These are phyloP conservation scores for Vaccinium corymbosum DNA, from an alignment of 148 eudicot species.

Conservation along the genomic window DNA sequence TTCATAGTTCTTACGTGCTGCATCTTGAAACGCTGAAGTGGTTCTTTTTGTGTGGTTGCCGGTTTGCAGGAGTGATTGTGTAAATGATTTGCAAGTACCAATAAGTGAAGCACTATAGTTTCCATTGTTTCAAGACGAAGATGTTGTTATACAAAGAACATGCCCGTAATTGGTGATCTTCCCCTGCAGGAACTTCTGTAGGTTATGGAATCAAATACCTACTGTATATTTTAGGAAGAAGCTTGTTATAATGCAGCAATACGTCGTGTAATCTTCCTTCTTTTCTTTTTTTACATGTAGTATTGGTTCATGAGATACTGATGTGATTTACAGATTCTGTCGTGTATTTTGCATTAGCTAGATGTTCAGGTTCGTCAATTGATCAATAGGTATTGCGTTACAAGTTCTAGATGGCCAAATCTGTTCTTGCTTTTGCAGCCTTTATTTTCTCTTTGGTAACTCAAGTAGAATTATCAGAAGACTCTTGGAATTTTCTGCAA, in stretches of 20 bases:
- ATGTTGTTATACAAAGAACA: not conserved
- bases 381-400: not conserved
- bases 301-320: not conserved
- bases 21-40: not conserved
- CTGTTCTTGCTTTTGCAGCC: not conserved
- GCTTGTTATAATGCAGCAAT: not conserved
- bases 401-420: not conserved
- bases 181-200: not conserved
- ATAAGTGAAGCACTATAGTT: not conserved
- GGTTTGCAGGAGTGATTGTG: slow-evolving; percentile 15
- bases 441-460: not conserved
- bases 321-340: not conserved
- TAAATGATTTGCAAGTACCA: not conserved
- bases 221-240: not conserved
- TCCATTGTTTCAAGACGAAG: not conserved
- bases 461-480: not conserved
- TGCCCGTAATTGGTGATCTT: not conserved
- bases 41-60: not conserved
- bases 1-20: not conserved
- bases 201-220: not conserved
- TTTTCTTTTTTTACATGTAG: not conserved
- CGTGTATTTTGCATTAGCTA: not conserved
- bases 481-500: not conserved
- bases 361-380: not conserved
- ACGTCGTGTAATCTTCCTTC: not conserved